These are phyloP conservation scores for Fomes fomentarius DNA, from an alignment of 1,284 basidiomycete genomes.

Conservation along the genomic window DNA sequence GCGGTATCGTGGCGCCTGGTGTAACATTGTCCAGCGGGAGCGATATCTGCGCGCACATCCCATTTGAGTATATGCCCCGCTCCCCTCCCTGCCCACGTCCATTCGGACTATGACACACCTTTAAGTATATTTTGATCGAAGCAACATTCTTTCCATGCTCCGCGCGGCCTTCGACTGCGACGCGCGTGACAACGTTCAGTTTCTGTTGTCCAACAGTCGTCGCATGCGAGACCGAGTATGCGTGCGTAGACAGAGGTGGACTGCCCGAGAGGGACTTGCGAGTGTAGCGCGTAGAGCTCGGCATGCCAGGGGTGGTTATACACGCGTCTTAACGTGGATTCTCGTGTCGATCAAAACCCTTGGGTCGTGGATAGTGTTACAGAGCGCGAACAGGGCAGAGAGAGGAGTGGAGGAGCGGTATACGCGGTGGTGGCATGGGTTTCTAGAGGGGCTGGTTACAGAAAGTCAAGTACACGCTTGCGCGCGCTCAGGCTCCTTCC, in stretches of 20 bases:
- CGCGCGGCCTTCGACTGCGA: slow-evolving; percentile 74
- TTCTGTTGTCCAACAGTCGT: slow-evolving; percentile 44
- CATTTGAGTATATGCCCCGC: neutral
- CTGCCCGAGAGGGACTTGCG: slow-evolving; percentile 42
- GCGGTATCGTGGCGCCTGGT: slow-evolving; percentile 66
- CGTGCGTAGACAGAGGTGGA: slow-evolving; percentile 43
- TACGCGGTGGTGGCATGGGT: slow-evolving; percentile 22
- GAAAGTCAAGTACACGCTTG: slow-evolving; percentile 1
- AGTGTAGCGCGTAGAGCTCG: slow-evolving; percentile 34
- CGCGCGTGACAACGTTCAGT: slow-evolving; percentile 70
- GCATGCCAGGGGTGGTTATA: slow-evolving; percentile 21
- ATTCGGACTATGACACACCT: slow-evolving; percentile 45
- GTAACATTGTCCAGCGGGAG: slow-evolving; percentile 64
- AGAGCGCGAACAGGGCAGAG: neutral
- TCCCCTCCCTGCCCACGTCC: no score
- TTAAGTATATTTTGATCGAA: slow-evolving; percentile 73
- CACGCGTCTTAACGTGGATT: slow-evolving; percentile 17
- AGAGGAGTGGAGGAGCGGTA: neutral
- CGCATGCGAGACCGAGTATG: slow-evolving; percentile 34
- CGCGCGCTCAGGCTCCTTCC: slow-evolving; percentile 15
- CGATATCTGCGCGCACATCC: slow-evolving; percentile 50
- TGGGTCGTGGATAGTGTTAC: neutral
- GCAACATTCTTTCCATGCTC: slow-evolving; percentile 66
- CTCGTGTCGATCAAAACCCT: neutral
- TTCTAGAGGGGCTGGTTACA: neutral